These are phyloP conservation scores for Erysimum pusillum DNA, from an alignment of 441 rosid genomes.

Conservation along the genomic window DNA sequence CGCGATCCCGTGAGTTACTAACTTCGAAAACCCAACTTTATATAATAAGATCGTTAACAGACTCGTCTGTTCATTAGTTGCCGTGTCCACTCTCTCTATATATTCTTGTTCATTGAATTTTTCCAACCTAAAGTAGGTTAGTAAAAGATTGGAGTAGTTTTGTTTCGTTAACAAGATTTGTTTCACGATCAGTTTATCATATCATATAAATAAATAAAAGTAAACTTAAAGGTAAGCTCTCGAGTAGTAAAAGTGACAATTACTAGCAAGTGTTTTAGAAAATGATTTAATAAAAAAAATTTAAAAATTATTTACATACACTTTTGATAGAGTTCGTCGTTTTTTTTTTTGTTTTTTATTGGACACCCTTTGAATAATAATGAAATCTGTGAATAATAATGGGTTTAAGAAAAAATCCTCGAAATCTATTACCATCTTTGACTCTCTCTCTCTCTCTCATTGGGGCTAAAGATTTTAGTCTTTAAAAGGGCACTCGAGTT, in stretches of 20 bases:
- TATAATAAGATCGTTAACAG: background rate
- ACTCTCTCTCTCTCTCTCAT: background rate
- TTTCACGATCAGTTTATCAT: background rate
- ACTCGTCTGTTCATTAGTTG: slow-evolving; percentile 8
- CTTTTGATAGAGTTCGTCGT: background rate
- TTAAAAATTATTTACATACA: background rate
- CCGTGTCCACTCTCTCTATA: background rate
- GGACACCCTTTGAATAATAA: too few relatives aligned
- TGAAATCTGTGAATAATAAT: background rate
- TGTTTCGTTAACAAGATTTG: background rate
- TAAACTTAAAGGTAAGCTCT: background rate
- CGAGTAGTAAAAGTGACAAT: background rate
- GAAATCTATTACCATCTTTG: background rate
- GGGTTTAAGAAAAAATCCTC: background rate
- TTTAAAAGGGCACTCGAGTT: slow-evolving; percentile 7
- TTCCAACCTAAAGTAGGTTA: background rate
- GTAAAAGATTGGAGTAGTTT: background rate
- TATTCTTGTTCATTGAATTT: background rate
- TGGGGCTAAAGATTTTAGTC: background rate
- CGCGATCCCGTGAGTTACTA: slow-evolving; percentile 50
- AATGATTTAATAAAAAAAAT: background rate
- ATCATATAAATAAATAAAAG: too few relatives aligned
- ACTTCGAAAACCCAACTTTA: too few relatives aligned
- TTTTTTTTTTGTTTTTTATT: too few relatives aligned
- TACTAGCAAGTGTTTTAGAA: background rate